Evolutionary conservation across 2,329 filamentous ascomycete genomes (phyloP), one percentile per base, ranked within the genome.

Genomic region (Ascochyta viciae-villosae): DNA sequence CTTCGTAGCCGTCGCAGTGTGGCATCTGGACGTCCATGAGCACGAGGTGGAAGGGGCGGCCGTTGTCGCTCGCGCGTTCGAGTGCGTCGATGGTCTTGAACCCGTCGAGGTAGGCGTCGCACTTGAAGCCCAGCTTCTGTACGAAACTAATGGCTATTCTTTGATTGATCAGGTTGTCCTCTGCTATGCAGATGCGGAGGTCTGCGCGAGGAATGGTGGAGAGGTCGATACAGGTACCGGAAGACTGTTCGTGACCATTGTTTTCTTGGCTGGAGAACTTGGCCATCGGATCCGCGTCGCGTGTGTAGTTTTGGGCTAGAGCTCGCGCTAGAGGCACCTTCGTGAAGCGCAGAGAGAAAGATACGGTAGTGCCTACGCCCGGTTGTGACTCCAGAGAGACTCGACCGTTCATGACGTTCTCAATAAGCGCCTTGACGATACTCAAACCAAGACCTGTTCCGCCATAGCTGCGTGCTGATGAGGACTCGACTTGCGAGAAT

Each of bases 11-110:
- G 73, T 97, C 93, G 8, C 96, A 84, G 3, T 96, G 87, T 0
- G 93, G 93, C 93, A 97, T 97, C 77, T 96, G 92, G 3, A 96
- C 92, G 73, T 97, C 93, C 93, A 97, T 97, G 40, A 97, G 83
- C 37, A 96, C 89, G 29, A 97, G 84, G 68, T 97, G 92, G 77
- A 96, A 97, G 0, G 92, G 93, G 8, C 81, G 81, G 1, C 88
- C 89, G 60, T 90, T 88, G 40, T 80, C 82, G 3, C 89, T 89
- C 60, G 88, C 89, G 46, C 85, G 80, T 8, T 89, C 87, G n/a
- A 97, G 79, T 0, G 91, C 93, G 67, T 96, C 90, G 13, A 96
- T 89, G 0, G 93, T 92, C 76, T 93, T 91, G 59, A 89, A 83
- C 0, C 94, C 94, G 72, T 98, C 96, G 61, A 92, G 91, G 71